Evolutionary conservation across 805 yeast genomes (phyloP).

Genomic region (Torulaspora maleeae): DNA sequence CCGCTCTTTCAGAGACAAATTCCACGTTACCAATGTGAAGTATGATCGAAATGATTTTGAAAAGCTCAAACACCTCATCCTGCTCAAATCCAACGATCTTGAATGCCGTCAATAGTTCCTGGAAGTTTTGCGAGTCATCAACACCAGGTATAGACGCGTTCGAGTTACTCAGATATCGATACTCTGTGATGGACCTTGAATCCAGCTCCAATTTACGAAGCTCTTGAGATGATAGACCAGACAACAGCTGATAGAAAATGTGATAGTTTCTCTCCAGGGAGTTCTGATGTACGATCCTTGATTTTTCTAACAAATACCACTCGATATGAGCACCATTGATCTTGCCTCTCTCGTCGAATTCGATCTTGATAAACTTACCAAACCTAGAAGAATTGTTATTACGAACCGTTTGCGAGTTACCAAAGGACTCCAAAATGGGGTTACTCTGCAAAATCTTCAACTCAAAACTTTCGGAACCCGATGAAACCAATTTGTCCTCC

Average conservation of each 20-base stretch:
- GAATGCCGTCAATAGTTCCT: constrained; percentile 60
- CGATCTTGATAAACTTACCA: constrained; percentile 91
- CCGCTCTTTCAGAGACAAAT: constrained; percentile 59
- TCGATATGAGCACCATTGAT: constrained; percentile 89
- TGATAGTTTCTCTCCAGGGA: constrained; percentile 85
- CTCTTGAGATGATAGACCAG: constrained; percentile 54
- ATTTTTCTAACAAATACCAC: constrained; percentile 90
- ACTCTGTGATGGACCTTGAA: constrained; percentile 23
- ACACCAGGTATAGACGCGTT: constrained; percentile 61
- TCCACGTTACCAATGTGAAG: constrained; percentile 83
- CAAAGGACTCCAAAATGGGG: constrained; percentile 93
- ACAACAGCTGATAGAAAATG: constrained; percentile 79
- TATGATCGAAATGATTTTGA: constrained; percentile 66
- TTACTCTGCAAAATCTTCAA: constrained; percentile 86
- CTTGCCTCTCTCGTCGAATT: constrained; percentile 56
- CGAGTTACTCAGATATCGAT: constrained; percentile 51
- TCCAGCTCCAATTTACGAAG: constrained; percentile 45
- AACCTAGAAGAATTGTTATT: constrained; percentile 94
- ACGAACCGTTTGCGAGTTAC: constrained; percentile 92
- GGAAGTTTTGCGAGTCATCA: constrained; percentile 69
- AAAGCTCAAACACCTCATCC: constrained; percentile 52
- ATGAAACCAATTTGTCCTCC: constrained; percentile 20
- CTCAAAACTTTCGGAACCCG: constrained; percentile 53
- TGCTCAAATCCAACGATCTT: constrained; percentile 63
- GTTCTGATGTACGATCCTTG: constrained; percentile 80